These are phyloP conservation scores for Dipsacomyces acuminosporus DNA, from an alignment of 371 early-diverging fungal species.

Conservation along the genomic window DNA sequence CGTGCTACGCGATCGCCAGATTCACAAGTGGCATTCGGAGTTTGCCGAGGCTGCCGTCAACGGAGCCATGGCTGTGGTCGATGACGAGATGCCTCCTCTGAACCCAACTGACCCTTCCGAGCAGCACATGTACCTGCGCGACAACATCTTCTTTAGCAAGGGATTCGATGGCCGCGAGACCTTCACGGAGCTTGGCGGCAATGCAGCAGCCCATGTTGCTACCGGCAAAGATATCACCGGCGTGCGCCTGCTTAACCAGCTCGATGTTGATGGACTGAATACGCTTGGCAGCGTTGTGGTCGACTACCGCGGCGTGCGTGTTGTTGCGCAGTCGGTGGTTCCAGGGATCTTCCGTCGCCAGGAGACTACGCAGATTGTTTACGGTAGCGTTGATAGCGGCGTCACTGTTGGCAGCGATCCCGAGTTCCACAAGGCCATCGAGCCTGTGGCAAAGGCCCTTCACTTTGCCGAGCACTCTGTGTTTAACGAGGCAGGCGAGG, in stretches of 20 bases:
- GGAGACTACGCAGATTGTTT: conserved; percentile 75
- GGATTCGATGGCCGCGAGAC: conserved; percentile 83
- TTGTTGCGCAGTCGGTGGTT: conserved; percentile 90
- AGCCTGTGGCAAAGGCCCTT: conserved; percentile 68
- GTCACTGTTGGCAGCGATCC: conserved; percentile 59
- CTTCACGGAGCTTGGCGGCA: conserved; percentile 80
- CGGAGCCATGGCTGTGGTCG: conserved; percentile 80
- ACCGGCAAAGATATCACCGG: conserved; percentile 92
- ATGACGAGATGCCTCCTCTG: conserved; percentile 71
- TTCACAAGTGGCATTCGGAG: conserved; percentile 80
- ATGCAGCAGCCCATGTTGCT: conserved; percentile 88
- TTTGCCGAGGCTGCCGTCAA: conserved; percentile 86
- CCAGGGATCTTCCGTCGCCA: conserved; percentile 74
- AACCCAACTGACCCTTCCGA: conserved; percentile 75
- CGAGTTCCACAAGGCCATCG: conserved; percentile 71
- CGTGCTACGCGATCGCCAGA: conserved; percentile 77
- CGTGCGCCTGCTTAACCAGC: conserved; percentile 68
- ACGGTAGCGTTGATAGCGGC: conserved; percentile 87
- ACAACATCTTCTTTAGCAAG: conserved; percentile 93
- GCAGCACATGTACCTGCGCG: conserved; percentile 86
- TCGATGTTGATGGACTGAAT: conserved; percentile 71
- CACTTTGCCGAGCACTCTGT: conserved; percentile 76
- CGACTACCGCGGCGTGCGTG: conserved; percentile 85
- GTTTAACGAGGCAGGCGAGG: conserved; percentile 59
- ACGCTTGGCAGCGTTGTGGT: conserved; percentile 86